Percentiles rank a stretch among this genome's conserved stretches.
Conservation (phyloP, 306 rosid genomes). For the Cucurbita ficifolia region DNA sequence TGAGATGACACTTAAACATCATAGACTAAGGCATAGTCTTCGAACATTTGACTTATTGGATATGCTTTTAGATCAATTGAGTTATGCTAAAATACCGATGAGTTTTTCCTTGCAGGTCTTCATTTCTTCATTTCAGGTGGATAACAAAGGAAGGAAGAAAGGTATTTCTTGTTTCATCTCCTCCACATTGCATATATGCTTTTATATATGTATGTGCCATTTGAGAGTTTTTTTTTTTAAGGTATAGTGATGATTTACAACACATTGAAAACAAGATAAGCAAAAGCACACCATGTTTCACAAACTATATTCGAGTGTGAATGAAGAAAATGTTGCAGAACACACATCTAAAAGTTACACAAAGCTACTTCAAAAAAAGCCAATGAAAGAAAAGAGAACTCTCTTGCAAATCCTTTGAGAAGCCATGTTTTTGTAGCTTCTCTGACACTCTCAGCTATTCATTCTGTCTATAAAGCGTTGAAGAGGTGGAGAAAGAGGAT, state of each 20-base stretch:
- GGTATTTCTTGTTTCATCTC: too few species aligned
- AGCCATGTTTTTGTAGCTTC: slow-evolving; percentile 27
- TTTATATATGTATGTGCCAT: too few species aligned
- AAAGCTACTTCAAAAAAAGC: slow-evolving; percentile 20
- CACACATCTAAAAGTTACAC: slow-evolving; percentile 45
- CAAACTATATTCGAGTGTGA: slow-evolving; percentile 3
- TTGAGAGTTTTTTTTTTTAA: too few species aligned
- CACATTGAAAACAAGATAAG: background rate
- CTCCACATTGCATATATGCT: too few species aligned
- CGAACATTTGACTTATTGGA: too few species aligned
- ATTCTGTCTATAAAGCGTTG: slow-evolving; percentile 34
- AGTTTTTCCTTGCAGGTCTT: too few species aligned
- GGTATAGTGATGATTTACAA: background rate
- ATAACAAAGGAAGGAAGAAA: too few species aligned
- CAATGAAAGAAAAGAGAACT: slow-evolving; percentile 15
- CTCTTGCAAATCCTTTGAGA: slow-evolving; percentile 16
- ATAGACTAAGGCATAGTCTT: too few species aligned
- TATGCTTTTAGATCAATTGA: too few species aligned
- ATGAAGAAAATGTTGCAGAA: slow-evolving; percentile 43
- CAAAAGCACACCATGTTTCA: slow-evolving; percentile 1
- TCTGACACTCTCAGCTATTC: slow-evolving; percentile 16
- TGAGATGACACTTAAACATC: too few species aligned
- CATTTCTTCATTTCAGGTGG: too few species aligned
- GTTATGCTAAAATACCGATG: too few species aligned
- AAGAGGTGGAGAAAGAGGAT: slow-evolving; percentile 93